Conservation (phyloP, 129 eudicot genomes). For the Centella asiatica region DNA sequence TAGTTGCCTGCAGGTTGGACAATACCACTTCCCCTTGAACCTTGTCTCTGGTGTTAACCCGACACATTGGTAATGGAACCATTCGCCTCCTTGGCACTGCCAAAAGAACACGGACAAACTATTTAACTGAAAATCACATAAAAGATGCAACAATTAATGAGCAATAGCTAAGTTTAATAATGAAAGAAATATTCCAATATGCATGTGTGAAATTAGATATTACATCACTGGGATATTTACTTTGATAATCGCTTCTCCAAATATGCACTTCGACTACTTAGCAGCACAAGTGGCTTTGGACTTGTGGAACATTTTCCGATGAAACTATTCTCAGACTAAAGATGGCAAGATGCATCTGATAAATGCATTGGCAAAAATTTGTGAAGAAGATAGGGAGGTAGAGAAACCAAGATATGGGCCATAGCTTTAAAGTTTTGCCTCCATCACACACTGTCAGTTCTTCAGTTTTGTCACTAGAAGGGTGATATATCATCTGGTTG, state of each 20-base stretch:
- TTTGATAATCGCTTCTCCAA: background rate
- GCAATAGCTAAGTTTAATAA: too few species aligned
- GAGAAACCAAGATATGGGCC: too few species aligned
- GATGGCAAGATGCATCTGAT: slow-evolving; percentile 1
- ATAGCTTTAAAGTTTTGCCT: too few species aligned
- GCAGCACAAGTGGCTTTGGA: background rate
- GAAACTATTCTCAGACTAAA: background rate
- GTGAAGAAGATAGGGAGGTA: too few species aligned
- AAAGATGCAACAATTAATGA: too few species aligned
- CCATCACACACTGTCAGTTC: too few species aligned
- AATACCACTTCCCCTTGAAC: slow-evolving; percentile 95
- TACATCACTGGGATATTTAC: background rate
- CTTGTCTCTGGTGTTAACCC: slow-evolving; percentile 99
- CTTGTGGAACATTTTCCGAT: background rate
- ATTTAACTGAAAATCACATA: too few species aligned
- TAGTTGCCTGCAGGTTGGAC: slow-evolving; percentile 83
- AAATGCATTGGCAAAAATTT: background rate
- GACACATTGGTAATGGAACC: slow-evolving; percentile 96
- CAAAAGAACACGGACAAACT: slow-evolving; percentile 7
- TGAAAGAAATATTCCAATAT: background rate
- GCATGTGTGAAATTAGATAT: background rate
- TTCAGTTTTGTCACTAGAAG: too few species aligned
- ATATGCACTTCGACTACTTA: background rate
- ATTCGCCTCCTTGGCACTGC: slow-evolving; percentile 98
- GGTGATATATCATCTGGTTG: too few species aligned